Base-by-base conservation (phyloP, 352 stramenopile species). In the Pythium scleroteichum region DNA sequence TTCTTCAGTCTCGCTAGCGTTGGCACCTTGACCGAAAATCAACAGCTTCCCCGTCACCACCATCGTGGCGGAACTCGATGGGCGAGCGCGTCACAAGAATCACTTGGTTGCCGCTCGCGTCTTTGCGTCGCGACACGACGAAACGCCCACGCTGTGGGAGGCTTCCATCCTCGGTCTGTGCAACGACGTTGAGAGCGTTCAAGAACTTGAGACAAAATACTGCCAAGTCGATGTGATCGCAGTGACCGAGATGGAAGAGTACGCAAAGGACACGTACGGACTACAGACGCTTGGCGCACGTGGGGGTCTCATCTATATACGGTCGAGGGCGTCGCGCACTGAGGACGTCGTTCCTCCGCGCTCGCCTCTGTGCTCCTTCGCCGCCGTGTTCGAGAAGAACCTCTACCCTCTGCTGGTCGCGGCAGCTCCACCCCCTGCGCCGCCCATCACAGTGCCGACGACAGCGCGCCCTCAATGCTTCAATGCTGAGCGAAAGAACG, bases 1-100 rank as follows among this genome's bases (percentile, higher is more conserved):
- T 55, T 84, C 27, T 66, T 84, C 40, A 79, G 69, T 59, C 61
- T 84, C 24, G 72, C 72, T 0, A 70, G 75, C 2, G 63, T 71
- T 4, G 70, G 78, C 44, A 82, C 77, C 51, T 55, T 8, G 71
- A n/a, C 68, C 53, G 16, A 42, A 66, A 13, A 47, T 60, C 16
- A 53, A 65, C 8, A 73, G 76, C 55, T 35, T 78, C n/a, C 63
- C 0, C 62, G 65, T 1, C 14, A 53, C 16, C 16, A 71, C 14
- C 27, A 75, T 13, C 68, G 64, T 4, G 12, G 35, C 17, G 24
- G 39, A 57, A 27, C 66, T 82, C 49, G 39, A 77, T 41, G 77
- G 74, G 57, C 58, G 41, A 33, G 45, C 62, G 22, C 73, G 69
- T 35, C 73, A 66, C 17, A 71, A 68, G 20, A 29, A 45, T 47